Evolutionary conservation across 768 basidiomycete genomes (phyloP), one percentile per base, ranked within the genome.

Genomic region (Rhizopogon roseolus): DNA sequence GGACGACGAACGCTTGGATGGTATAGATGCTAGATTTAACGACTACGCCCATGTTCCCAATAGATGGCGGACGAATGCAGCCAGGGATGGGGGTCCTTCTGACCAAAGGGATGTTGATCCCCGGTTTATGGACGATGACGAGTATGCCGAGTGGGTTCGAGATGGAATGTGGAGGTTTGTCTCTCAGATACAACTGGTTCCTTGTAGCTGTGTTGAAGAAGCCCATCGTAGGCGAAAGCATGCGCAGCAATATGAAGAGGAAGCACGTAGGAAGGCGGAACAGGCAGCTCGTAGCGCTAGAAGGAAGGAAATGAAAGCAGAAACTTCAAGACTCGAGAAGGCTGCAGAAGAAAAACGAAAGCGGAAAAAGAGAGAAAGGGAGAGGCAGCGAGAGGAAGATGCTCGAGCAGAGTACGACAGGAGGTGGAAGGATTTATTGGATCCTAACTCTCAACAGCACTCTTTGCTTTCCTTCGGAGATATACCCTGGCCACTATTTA

Each of bases 91-190:
- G 28, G 67, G 66, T 53, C 73, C 77, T 58, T 69, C 70, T 28
- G 68, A 74, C 60, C 71, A 59, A 1, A 54, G 42, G 34, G 67
- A 82, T 65, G 57, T 49, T 41, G 68, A 81, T 54, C 74, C 76
- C 28, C 65, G 62, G 44, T 58, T 65, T 45, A 87, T 95, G 87
- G 85, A 86, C 55, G 92, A 94, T 7, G 88, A 94, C 59, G 86
- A 91, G 55, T 96, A 96, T 60, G 81, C 87, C 1, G 90, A 92
- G 61, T 95, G 90, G 88, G 73, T 96, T 49, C 74, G 93, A 57
- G 70, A 78, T 25, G 91, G 90, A 44, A 95, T 97, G 89, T 93
- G 90, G 75, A 80, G 82, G 81, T 85, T 56, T 39, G 81, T 69
- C 41, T 50, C 27, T 56, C 27, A n/a, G 13, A 29, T 39, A 14